Percentiles rank a stretch among this genome's conserved stretches.
phyloP scores from a whole-genome alignment of 495 filamentous ascomycete genomes.

The Neurospora tetrasperma region DNA sequence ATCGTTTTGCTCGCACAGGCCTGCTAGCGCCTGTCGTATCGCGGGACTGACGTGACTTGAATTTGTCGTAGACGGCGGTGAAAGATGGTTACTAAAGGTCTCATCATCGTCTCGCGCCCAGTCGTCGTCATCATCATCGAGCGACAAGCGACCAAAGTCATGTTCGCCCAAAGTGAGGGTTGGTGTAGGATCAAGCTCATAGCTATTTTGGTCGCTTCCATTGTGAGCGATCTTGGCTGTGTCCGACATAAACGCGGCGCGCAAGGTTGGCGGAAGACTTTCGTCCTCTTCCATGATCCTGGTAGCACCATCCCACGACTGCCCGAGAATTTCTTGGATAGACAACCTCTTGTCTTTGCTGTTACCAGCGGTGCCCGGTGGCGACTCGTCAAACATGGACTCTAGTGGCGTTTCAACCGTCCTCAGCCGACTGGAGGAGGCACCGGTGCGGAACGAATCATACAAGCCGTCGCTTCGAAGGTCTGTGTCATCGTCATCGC shows the following conservation, averaged over 20 bases:
- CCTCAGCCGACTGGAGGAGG: constrained; percentile 46
- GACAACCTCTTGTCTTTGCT: constrained; percentile 48
- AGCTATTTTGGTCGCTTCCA: constrained; percentile 6
- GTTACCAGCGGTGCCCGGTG: constrained; percentile 40
- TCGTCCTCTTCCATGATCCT: constrained; percentile 60
- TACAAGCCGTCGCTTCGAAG: constrained; percentile 83
- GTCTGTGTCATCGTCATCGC: constrained; percentile 80
- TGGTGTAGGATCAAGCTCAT: constrained; percentile 11
- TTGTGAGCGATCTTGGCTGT: constrained; percentile 10
- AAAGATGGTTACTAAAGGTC: constrained; percentile 40
- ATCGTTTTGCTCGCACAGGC: constrained; percentile 30
- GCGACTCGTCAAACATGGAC: constrained; percentile 76
- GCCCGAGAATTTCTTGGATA: constrained; percentile 43
- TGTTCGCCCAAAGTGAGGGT: constrained; percentile 14
- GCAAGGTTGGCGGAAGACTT: constrained; percentile 46
- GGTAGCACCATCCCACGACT: constrained; percentile 38
- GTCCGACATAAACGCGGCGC: constrained; percentile 18
- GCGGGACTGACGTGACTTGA: constrained; percentile 36
- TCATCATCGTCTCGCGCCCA: constrained; percentile 49
- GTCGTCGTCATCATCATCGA: constrained; percentile 54
- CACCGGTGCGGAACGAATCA: constrained; percentile 79
- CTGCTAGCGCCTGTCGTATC: constrained; percentile 31
- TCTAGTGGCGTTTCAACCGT: constrained; percentile 58
- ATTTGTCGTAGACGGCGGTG: constrained; percentile 43
- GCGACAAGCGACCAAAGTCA: constrained; percentile 37